phyloP scores from a whole-genome alignment of 2,329 filamentous ascomycete genomes.

The Talaromyces sp. region DNA sequence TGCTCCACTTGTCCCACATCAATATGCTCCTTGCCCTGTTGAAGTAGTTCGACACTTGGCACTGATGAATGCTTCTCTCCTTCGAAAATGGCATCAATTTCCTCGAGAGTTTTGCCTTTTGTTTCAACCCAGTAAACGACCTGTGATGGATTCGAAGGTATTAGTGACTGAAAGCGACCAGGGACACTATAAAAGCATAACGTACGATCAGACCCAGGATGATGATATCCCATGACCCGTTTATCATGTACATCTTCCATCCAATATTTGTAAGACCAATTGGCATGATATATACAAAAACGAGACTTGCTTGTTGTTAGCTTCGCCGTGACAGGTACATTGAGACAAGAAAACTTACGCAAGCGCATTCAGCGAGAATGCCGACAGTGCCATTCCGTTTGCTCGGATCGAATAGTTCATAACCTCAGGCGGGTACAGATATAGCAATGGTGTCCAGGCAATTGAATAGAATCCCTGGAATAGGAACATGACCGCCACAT shows the following conservation, averaged over 20 bases:
- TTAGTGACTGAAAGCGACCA: not conserved
- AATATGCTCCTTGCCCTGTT: conserved; percentile 16
- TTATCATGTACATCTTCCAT: conserved; percentile 52
- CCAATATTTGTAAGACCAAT: conserved; percentile 46
- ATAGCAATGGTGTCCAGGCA: conserved; percentile 52
- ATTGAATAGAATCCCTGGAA: conserved; percentile 54
- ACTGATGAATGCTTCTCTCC: conserved; percentile 22
- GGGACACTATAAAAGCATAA: not conserved
- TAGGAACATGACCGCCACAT: conserved; percentile 52
- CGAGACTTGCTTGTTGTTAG: conserved; percentile 27
- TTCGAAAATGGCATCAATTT: conserved; percentile 33
- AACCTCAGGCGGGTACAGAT: conserved; percentile 52
- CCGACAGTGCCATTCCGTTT: conserved; percentile 46
- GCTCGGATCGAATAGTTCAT: conserved; percentile 53
- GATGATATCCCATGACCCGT: conserved; percentile 44
- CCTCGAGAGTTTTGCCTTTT: conserved; percentile 34
- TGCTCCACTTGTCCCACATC: conserved; percentile 18
- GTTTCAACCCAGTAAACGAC: conserved; percentile 28
- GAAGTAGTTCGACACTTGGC: conserved; percentile 19
- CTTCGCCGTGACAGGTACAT: not conserved
- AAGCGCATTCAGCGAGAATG: conserved; percentile 27
- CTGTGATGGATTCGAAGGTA: not conserved
- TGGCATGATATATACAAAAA: conserved; percentile 45
- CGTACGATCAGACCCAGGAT: conserved; percentile 38
- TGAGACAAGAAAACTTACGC: conserved; percentile 22